These are phyloP conservation scores for Coffea eugenioides DNA, from an alignment of 257 asterid genomes.

Conservation along the genomic window DNA sequence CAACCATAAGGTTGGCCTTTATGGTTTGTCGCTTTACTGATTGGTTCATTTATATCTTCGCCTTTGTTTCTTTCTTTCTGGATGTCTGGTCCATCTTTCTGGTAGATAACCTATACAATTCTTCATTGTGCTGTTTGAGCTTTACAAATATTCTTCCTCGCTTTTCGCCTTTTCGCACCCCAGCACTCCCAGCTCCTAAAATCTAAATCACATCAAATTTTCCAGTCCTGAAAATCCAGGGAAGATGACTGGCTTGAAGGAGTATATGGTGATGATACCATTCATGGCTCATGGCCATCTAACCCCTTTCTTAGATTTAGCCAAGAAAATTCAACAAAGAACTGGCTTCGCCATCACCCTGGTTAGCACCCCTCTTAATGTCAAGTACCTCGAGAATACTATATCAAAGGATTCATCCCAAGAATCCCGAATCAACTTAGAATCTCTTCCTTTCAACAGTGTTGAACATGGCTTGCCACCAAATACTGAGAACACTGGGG, in stretches of 20 bases:
- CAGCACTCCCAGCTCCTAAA: neutral
- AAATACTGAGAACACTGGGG: conserved; percentile 69
- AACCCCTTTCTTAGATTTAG: conserved; percentile 33
- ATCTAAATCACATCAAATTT: neutral
- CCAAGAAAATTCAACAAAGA: conserved; percentile 20
- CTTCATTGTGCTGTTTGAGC: too few relatives aligned
- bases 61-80: too few relatives aligned
- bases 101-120: too few relatives aligned
- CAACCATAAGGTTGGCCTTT: too few relatives aligned
- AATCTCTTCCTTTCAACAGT: conserved; percentile 53
- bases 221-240: neutral
- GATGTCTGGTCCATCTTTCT: too few relatives aligned
- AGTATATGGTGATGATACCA: conserved; percentile 33
- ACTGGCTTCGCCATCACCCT: conserved; percentile 23
- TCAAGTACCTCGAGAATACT: conserved; percentile 48
- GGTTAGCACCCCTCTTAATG: conserved; percentile 31
- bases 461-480: conserved; percentile 66
- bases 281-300: conserved; percentile 39
- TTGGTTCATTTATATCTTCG: too few relatives aligned
- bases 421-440: conserved; percentile 33
- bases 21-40: too few relatives aligned
- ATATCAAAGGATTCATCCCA: conserved; percentile 25
- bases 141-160: too few relatives aligned
- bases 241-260: conserved; percentile 15
- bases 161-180: too few relatives aligned